Base-by-base conservation (phyloP, 108 stramenopile species). In the Nannochloropsis granulata region DNA sequence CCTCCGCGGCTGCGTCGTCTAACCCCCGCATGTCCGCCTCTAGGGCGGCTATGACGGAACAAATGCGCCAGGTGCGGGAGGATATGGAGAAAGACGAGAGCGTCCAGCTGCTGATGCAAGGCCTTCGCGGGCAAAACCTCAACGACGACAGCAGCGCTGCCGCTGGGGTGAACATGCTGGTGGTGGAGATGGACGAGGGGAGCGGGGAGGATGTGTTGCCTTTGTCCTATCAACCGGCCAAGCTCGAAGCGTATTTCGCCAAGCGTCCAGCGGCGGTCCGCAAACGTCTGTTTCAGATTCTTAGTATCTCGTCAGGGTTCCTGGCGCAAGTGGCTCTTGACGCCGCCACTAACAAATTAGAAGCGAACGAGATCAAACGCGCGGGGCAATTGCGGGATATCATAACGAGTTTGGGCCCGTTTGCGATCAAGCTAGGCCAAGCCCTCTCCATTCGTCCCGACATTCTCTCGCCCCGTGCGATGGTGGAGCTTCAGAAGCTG, bases 401-500 rank as follows among this genome's bases (percentile, higher is more conserved):
- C 42, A 94, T 97, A 81, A 95, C 95, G 2, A 90, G 89, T 78
- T 89, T 97, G 26, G 97, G 97, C 0, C 97, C 97, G 10, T 96
- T 96, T 87, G 95, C 92, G 84, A 96, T 97, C 88, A 97, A 97
- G 88, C 84, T 93, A n/a, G 93, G 93, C 23, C 93, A 96, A 90
- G 95, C 95, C 3, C 90, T 97, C 23, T 91, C 90, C 43, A 96
- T 97, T 83, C 93, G 97, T 21, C 97, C 97, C 13, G 97, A 97
- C 85, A 89, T 97, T 78, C 84, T 97, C 23, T 88, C 90, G 23
- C 95, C 97, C 12, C 89, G 94, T 11, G 91, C 92, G 79, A 96
- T 97, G 97, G 95, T 97, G 34, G 97, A 97, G 85, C 87, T 97
- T 71, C 95, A 97, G 86, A 94, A 94, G 83, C 88, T 97, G 7